These are phyloP conservation scores for Botryosphaeria agaves DNA, from an alignment of 2,329 filamentous ascomycete species.

Conservation along the genomic window DNA sequence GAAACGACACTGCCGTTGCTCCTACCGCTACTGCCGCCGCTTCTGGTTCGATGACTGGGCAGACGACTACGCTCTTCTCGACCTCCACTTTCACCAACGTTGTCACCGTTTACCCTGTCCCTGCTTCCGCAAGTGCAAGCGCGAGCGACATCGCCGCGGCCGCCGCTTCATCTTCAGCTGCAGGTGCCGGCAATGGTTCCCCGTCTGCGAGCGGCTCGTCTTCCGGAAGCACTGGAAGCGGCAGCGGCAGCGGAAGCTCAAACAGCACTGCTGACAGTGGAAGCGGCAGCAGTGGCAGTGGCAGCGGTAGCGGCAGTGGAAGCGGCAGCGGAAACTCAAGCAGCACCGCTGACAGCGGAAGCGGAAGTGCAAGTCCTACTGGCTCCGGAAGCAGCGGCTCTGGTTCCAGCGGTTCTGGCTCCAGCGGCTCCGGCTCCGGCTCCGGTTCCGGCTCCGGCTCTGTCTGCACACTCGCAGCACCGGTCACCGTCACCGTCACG, in stretches of 20 bases:
- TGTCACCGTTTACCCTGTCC: conserved; percentile 15
- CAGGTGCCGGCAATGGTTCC: conserved; percentile 3
- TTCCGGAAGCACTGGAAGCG: conserved; percentile 1
- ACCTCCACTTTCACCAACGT: conserved; percentile 16
- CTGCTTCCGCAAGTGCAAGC: conserved; percentile 2
- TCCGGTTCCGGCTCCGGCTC: too few relatives aligned
- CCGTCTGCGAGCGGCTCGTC: too few relatives aligned
- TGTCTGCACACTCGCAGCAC: too few relatives aligned
- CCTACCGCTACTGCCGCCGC: background rate
- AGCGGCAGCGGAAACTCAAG: conserved; percentile 5
- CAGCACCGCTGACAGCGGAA: conserved; percentile 5
- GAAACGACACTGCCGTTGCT: background rate
- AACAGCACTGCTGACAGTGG: conserved; percentile 5
- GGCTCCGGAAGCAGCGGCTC: conserved; percentile 9
- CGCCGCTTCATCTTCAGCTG: conserved; percentile 2
- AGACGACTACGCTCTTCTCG: conserved; percentile 8
- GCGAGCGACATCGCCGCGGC: conserved; percentile 1
- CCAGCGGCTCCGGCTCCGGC: too few relatives aligned
- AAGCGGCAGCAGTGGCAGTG: conserved; percentile 2
- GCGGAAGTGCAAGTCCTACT: conserved; percentile 1
- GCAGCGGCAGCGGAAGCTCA: conserved; percentile 4
- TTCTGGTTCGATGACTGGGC: background rate
- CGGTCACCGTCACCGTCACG: conserved; percentile 15
- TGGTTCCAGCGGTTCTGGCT: too few relatives aligned
- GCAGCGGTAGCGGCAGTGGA: conserved; percentile 5